Evolutionary conservation across 306 rosid species (phyloP), one percentile per base, ranked within the genome.

Genomic region (Cucurbita maxima): DNA sequence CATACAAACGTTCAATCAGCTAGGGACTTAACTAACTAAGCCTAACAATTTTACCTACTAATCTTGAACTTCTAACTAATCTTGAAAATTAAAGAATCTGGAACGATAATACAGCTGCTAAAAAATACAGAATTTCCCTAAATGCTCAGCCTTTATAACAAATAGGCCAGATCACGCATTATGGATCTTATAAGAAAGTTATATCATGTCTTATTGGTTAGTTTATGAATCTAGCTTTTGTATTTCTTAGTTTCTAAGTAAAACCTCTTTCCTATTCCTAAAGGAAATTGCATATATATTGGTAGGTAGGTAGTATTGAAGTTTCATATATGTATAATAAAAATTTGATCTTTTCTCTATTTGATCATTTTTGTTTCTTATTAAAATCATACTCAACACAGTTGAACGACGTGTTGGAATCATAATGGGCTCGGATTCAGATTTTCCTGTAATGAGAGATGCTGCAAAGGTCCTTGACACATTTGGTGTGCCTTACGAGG

Each of bases 381-480:
- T 57, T 72, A 36, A n/a, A 7, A 54, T 8, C 12, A 53, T 14
- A 72, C 61, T 68, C 47, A 44, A 75, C 81, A 79, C 78, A 90
- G 93, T 85, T 58, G 70, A 81, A 72, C 90, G 90, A 4, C 76
- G 73, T n/a, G 96, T 90, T 78, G 98, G 95, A 77, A 89, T 90
- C 76, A 79, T 90, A 76, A 90, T 94, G 98, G 98, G 97, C 76
- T 94, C 98, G 58, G 97, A 87, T 86, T 90, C 97, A n/a, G 97
- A 90, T 87, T 87, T 87, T 50, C 92, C 92, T 66, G 88, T 94
- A 63, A 90, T 94, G 98, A 94, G 88, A 81, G 89, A 84, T 51
- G 92, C 97, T 48, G 92, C 97, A 66, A 86, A 86, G 79, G 81
- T 94, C 78, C 83, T 94, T 84, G 76, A 81, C 44, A 83, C 73